Conservation (phyloP, 78 protist genomes). For the Speleostelium caveatum region DNA sequence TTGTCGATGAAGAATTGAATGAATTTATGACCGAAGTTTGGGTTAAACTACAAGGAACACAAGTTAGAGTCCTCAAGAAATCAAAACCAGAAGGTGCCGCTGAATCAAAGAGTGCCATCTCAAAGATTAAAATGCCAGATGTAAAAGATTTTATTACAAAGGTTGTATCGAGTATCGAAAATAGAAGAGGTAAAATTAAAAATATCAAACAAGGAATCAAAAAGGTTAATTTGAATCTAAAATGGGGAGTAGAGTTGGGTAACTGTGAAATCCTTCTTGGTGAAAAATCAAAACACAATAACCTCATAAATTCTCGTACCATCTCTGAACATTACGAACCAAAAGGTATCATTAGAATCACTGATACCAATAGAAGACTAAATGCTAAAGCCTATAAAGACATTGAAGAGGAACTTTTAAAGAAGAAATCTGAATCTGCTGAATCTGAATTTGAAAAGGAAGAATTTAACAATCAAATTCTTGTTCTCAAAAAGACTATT, state of each 20-base stretch:
- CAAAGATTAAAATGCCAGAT: constrained; percentile 62
- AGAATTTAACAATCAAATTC: constrained; percentile 13
- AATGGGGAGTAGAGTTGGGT: constrained; percentile 67
- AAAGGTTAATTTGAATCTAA: constrained; percentile 47
- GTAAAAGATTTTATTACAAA: constrained; percentile 56
- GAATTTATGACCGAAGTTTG: constrained; percentile 62
- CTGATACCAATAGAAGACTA: constrained; percentile 67
- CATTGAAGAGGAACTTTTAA: constrained; percentile 56
- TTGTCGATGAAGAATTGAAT: constrained; percentile 35
- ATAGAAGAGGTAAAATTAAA: constrained; percentile 27
- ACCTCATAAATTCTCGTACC: not conserved
- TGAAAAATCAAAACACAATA: constrained; percentile 49
- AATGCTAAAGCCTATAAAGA: constrained; percentile 65
- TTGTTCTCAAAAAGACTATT: not conserved
- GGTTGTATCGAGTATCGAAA: constrained; percentile 16
- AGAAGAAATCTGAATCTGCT: constrained; percentile 37
- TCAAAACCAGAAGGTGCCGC: not conserved
- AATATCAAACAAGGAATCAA: constrained; percentile 49
- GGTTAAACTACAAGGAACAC: constrained; percentile 64
- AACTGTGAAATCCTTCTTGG: constrained; percentile 70
- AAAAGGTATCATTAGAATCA: constrained; percentile 57
- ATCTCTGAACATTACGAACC: constrained; percentile 24
- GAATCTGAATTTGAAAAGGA: constrained; percentile 53
- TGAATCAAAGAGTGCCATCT: not conserved
- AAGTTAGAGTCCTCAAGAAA: constrained; percentile 52